Conservation (phyloP, 441 rosid genomes). For the Corymbia citriodora region DNA sequence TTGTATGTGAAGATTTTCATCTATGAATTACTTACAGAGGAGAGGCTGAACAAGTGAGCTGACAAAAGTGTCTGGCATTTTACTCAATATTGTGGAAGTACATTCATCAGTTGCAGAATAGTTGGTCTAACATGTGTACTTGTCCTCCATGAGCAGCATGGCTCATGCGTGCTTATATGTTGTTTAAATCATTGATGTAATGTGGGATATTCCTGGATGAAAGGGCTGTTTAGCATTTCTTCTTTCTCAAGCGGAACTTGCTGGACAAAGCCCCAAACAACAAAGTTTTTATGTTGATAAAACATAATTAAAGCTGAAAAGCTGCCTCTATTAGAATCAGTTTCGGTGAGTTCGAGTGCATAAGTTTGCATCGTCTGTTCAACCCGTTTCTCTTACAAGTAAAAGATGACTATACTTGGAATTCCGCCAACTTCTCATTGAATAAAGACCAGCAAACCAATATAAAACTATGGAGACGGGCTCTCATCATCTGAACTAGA, state of each 20-base stretch:
- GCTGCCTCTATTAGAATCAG: background rate
- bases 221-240: background rate
- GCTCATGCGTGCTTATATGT: background rate
- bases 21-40: background rate
- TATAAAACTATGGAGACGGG: background rate
- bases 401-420: background rate
- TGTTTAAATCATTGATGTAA: background rate
- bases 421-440: background rate
- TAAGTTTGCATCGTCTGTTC: background rate
- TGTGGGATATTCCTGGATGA: background rate
- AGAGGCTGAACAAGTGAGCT: background rate
- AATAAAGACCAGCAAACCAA: background rate
- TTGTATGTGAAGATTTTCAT: background rate
- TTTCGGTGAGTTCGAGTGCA: background rate
- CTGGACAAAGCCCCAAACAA: background rate
- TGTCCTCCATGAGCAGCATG: background rate
- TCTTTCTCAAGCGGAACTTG: background rate
- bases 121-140: background rate
- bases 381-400: background rate
- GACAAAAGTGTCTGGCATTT: background rate
- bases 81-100: background rate
- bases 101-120: background rate
- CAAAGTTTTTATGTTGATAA: background rate
- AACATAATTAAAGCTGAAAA: background rate
- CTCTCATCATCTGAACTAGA: conserved; percentile 60